A percentile compares a stretch with the other conserved stretches of the same genome.
Conservation (phyloP, 441 rosid species). For the Euphorbia neoarborescens region DNA sequence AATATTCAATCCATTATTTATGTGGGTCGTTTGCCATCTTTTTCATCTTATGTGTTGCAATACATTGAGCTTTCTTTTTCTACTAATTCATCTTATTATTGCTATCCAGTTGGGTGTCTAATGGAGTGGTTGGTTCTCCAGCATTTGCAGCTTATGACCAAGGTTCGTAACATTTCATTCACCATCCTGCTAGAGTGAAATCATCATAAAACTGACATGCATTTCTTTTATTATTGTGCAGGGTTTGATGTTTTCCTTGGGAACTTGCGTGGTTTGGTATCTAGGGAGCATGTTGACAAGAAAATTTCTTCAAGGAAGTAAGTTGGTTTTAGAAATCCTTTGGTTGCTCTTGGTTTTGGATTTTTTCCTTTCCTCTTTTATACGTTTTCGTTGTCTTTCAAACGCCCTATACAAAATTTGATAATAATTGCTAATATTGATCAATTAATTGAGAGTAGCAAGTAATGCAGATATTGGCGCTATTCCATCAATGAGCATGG, state of each 20-base stretch:
- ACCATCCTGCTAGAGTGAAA: background rate
- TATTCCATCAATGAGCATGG: constrained; percentile 95
- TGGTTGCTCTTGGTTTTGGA: background rate
- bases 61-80: background rate
- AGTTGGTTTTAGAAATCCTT: constrained; percentile 24
- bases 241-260: constrained; percentile 96
- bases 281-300: constrained; percentile 83
- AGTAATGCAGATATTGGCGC: constrained; percentile 64
- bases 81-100: background rate
- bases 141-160: constrained; percentile 98
- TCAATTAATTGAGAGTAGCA: background rate
- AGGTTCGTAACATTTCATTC: constrained; percentile 38
- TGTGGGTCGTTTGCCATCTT: background rate
- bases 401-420: background rate
- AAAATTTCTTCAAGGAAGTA: constrained; percentile 67
- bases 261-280: constrained; percentile 81
- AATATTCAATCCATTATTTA: too few species aligned
- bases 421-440: background rate
- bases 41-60: background rate
- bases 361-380: background rate
- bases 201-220: constrained; percentile 5
- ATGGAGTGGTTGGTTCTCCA: constrained; percentile 97
- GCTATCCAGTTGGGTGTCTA: constrained; percentile 74
- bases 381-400: background rate
- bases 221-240: constrained; percentile 25